A percentile compares a stretch with the other conserved stretches of the same genome.
phyloP scores from a whole-genome alignment of 192 early-diverging fungal species.

The Coemansia sp. region DNA sequence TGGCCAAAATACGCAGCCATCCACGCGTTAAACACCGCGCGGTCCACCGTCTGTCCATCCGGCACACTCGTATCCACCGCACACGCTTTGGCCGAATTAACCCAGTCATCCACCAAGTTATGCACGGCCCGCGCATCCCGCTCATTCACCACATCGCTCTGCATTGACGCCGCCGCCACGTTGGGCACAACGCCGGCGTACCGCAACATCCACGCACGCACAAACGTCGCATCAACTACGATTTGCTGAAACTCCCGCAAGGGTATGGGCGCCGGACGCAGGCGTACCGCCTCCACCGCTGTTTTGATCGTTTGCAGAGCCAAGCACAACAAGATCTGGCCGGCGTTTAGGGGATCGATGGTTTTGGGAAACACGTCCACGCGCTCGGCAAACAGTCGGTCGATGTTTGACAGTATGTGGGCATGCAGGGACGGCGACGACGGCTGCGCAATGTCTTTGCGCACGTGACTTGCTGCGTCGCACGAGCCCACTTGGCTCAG shows the following conservation, averaged over 20 bases:
- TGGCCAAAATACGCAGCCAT: slow-evolving; percentile 29
- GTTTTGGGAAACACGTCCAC: slow-evolving; percentile 43
- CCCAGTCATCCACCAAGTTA: slow-evolving; percentile 46
- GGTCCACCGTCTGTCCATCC: slow-evolving; percentile 13
- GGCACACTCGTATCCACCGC: slow-evolving; percentile 17
- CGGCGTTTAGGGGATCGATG: slow-evolving; percentile 25
- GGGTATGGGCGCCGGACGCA: slow-evolving; percentile 15
- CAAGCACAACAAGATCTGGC: slow-evolving; percentile 38
- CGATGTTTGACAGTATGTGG: slow-evolving; percentile 51
- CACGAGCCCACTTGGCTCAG: background rate
- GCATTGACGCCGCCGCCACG: background rate
- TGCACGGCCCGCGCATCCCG: slow-evolving; percentile 29
- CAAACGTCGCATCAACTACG: slow-evolving; percentile 37
- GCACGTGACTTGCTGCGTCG: background rate
- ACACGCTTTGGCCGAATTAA: slow-evolving; percentile 29
- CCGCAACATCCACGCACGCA: slow-evolving; percentile 39
- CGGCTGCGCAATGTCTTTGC: background rate
- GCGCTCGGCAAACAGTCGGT: slow-evolving; percentile 52
- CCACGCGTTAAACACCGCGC: slow-evolving; percentile 30
- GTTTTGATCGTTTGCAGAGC: slow-evolving; percentile 48
- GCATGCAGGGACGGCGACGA: slow-evolving; percentile 14
- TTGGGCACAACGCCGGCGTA: slow-evolving; percentile 41
- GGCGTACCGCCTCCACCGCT: slow-evolving; percentile 28
- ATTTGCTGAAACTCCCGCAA: slow-evolving; percentile 30
- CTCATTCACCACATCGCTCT: slow-evolving; percentile 15